Evolutionary conservation across 1,284 basidiomycete genomes (phyloP).

Genomic region (Stereum hirsutum): DNA sequence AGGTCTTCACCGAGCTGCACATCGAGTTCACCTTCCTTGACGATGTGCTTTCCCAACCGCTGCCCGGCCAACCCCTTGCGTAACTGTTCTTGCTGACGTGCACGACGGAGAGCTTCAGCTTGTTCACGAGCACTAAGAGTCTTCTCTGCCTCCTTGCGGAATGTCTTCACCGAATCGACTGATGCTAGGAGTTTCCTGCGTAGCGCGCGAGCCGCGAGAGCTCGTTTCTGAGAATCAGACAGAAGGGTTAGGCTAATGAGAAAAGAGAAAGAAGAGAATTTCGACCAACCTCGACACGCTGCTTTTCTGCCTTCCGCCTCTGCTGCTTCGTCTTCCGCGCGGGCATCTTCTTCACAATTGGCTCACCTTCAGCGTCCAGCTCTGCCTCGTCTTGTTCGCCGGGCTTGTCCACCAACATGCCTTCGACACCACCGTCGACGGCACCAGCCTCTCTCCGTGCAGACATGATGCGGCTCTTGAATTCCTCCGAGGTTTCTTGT

Average conservation of each 20-base stretch:
- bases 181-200: conserved; percentile 50
- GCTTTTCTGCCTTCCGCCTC: conserved; percentile 49
- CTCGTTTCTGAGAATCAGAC: conserved; percentile 37
- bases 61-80: conserved; percentile 54
- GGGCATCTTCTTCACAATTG: conserved; percentile 35
- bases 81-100: conserved; percentile 32
- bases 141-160: conserved; percentile 35
- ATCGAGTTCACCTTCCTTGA: conserved; percentile 62
- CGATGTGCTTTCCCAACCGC: conserved; percentile 69
- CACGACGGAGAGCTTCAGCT: conserved; percentile 27
- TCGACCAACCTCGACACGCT: conserved; percentile 50
- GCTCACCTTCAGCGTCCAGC: conserved; percentile 19
- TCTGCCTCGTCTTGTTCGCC: conserved; percentile 29
- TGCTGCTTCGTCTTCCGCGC: conserved; percentile 71
- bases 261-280: not conserved
- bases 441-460: conserved; percentile 27
- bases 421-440: conserved; percentile 24
- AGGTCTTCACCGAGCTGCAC: conserved; percentile 93
- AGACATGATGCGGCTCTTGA: conserved; percentile 46
- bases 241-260: not conserved
- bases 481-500: conserved; percentile 44
- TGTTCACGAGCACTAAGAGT: conserved; percentile 12
- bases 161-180: conserved; percentile 41
- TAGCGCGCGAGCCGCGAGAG: conserved; percentile 44
- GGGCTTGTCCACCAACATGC: conserved; percentile 54